phyloP scores from a whole-genome alignment of 306 rosid genomes.

The Sicyos baderoa region DNA sequence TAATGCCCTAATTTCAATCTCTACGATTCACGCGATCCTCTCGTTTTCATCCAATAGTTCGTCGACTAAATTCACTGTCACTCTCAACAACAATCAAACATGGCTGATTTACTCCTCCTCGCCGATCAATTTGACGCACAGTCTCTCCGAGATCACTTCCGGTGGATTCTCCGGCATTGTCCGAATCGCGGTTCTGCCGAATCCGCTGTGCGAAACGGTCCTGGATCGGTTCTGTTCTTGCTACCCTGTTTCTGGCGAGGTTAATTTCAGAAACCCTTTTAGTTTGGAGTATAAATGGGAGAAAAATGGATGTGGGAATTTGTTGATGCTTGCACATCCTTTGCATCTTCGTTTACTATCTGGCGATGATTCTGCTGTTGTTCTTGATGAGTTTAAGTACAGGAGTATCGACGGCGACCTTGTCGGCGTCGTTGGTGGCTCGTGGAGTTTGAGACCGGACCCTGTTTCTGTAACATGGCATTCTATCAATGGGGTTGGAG shows the following conservation, averaged over 20 bases:
- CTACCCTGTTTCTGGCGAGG: conserved; percentile 72
- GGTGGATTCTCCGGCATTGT: conserved; percentile 51
- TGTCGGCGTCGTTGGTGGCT: conserved; percentile 71
- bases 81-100: conserved; percentile 65
- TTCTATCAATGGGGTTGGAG: conserved; percentile 47
- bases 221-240: conserved; percentile 56
- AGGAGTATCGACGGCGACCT: conserved; percentile 85
- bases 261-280: conserved; percentile 45
- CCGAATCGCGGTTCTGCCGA: conserved; percentile 51
- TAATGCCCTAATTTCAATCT: conserved; percentile 41
- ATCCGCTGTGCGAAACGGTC: conserved; percentile 26
- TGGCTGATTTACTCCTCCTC: conserved; percentile 71
- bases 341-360: conserved; percentile 54
- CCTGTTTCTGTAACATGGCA: conserved; percentile 71
- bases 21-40: conserved; percentile 57
- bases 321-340: conserved; percentile 78
- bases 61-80: conserved; percentile 46
- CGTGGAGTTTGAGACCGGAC: conserved; percentile 54
- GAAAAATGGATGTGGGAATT: conserved; percentile 59
- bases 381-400: conserved; percentile 51
- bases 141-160: conserved; percentile 42
- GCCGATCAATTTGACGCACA: conserved; percentile 31
- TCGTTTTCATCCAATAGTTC: conserved; percentile 40
- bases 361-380: conserved; percentile 22
- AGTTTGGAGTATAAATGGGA: conserved; percentile 63